Conservation (phyloP, 768 basidiomycete species). For the Agaricus blazei region DNA sequence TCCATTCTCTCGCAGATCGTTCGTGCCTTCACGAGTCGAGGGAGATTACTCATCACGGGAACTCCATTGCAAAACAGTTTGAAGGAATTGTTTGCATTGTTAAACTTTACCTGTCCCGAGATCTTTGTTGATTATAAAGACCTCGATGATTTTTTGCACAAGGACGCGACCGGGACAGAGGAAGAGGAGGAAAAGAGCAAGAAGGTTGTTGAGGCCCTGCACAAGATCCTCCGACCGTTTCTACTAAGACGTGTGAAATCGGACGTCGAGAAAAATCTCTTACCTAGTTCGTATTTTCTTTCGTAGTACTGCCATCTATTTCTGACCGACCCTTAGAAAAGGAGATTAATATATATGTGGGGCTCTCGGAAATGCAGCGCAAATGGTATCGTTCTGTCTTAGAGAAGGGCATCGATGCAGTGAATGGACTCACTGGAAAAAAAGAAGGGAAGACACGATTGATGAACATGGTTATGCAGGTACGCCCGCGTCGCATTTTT, state of each 20-base stretch:
- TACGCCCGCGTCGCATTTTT: constrained; percentile 21
- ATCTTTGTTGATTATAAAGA: constrained; percentile 91
- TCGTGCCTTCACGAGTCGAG: constrained; percentile 82
- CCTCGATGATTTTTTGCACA: constrained; percentile 90
- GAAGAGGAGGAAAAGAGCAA: constrained; percentile 81
- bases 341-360: constrained; percentile 98
- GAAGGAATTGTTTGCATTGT: constrained; percentile 87
- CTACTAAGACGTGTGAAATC: constrained; percentile 90
- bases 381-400: constrained; percentile 97
- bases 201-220: constrained; percentile 92
- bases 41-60: constrained; percentile 90
- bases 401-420: constrained; percentile 98
- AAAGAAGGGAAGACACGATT: constrained; percentile 96
- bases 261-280: constrained; percentile 95
- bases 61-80: constrained; percentile 96
- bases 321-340: constrained; percentile 54
- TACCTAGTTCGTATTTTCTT: constrained; percentile 60
- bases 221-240: constrained; percentile 96
- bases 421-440: constrained; percentile 93
- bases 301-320: neutral
- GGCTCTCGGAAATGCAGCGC: constrained; percentile 93
- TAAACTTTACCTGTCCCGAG: constrained; percentile 97
- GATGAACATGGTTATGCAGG: constrained; percentile 99
- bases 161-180: constrained; percentile 65
- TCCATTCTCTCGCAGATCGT: constrained; percentile 95